Evolutionary conservation across 768 basidiomycete genomes (phyloP).

Genomic region (Pleurotus cornucopiae): DNA sequence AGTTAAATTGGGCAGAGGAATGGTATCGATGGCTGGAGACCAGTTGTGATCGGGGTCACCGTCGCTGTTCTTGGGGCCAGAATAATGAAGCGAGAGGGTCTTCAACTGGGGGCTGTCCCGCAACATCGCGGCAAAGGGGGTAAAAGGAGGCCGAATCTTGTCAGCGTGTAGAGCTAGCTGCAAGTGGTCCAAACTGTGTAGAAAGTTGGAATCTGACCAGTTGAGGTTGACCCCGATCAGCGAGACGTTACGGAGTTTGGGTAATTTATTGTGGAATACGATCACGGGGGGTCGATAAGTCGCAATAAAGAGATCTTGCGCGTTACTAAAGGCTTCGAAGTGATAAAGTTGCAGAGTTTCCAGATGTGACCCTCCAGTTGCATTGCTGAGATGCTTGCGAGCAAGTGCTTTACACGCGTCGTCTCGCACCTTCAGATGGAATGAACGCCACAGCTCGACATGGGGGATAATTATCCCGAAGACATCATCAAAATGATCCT

Average conservation of each 20-base stretch:
- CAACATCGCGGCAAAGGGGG: conserved; percentile 53
- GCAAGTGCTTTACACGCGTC: conserved; percentile 54
- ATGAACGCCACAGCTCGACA: conserved; percentile 52
- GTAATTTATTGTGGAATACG: conserved; percentile 50
- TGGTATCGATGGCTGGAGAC: conserved; percentile 26
- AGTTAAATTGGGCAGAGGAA: conserved; percentile 32
- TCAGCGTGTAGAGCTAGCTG: conserved; percentile 60
- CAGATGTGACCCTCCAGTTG: conserved; percentile 50
- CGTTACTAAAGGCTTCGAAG: conserved; percentile 51
- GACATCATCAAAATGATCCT: conserved; percentile 41
- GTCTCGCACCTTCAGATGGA: conserved; percentile 57
- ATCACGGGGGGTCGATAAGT: conserved; percentile 57
- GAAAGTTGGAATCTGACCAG: conserved; percentile 48
- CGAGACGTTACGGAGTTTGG: conserved; percentile 49
- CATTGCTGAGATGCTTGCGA: conserved; percentile 43
- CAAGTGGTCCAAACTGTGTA: conserved; percentile 42
- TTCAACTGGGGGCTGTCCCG: conserved; percentile 41
- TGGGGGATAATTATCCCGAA: conserved; percentile 41
- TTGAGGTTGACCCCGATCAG: conserved; percentile 65
- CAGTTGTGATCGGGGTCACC: conserved; percentile 32
- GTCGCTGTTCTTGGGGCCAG: conserved; percentile 41
- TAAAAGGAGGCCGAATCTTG: conserved; percentile 52
- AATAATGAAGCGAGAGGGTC: conserved; percentile 52
- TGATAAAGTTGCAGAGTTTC: conserved; percentile 54
- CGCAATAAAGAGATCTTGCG: conserved; percentile 47